Base-by-base conservation (phyloP, 352 stramenopile genomes). In the Blastocystis sp. region DNA sequence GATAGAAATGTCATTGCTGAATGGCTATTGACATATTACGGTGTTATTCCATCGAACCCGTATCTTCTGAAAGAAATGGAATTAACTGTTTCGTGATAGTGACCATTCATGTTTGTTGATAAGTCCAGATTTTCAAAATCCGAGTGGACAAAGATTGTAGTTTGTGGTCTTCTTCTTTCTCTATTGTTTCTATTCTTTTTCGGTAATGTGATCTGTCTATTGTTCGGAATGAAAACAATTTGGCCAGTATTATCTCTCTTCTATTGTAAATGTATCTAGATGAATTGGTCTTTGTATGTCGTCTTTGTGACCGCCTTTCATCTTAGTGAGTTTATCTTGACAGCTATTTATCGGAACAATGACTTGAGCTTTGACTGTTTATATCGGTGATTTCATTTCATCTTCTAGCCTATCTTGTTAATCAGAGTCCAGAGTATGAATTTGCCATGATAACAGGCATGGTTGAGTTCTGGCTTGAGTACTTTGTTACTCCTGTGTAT, bases 381-480 rank as follows among this genome's bases (percentile, higher is more conserved):
- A 6, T 27, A 42, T 42, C 24, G 17, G 22, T 33, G 7, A 6
- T 40, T 40, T 62, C 7, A 48, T 37, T 81, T 81, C n/a, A 81
- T 44, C 24, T 40, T 57, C 24, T 64, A 81, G 70, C 77, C 15
- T 88, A 70, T 70, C 53, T 88, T 22, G 77, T 88, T 33, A 88
- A 88, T 54, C 77, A 88, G 58, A 88, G 77, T 15, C 58, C 42
- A 40, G 44, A 73, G 17, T 88, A 88, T 48, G 58, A 60, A 11
- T 54, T 77, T n/a, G 77, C 77, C n/a, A 88, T 88, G 58, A 73
- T 88, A n/a, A 77, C 62, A 22, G 77, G 58, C 7, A 88, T 88
- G 27, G 30, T 27, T 33, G 77, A 88, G 48, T 88, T 51, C 35
- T 88, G 77, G 77, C 42, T 88, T 40, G 77, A 88, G 37, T 88